Conservation (phyloP, 2,329 filamentous ascomycete genomes). For the Aspergillus alliaceus region DNA sequence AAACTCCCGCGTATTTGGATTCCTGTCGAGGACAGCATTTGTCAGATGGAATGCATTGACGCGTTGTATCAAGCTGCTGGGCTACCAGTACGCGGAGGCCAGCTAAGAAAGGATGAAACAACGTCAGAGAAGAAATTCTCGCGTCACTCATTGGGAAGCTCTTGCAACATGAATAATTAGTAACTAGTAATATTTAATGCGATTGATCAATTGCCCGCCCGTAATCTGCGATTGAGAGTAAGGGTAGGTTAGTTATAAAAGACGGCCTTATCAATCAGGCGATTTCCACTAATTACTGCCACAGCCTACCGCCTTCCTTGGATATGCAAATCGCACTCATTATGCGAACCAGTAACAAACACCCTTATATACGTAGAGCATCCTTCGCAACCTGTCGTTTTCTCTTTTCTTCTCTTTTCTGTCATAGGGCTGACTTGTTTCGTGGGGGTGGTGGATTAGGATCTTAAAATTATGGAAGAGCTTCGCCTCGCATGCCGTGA, state of each 20-base stretch:
- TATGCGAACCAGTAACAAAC: background rate
- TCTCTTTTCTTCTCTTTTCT: background rate
- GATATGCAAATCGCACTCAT: background rate
- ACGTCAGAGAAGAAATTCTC: too few species aligned
- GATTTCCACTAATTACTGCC: too few species aligned
- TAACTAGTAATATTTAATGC: too few species aligned
- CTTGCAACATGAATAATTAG: too few species aligned
- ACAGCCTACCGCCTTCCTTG: background rate
- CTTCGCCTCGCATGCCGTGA: slow-evolving; percentile 28
- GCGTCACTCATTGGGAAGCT: too few species aligned
- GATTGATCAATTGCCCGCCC: too few species aligned
- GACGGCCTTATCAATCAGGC: too few species aligned
- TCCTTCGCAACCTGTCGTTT: background rate
- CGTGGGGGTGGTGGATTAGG: background rate
- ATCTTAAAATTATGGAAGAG: slow-evolving; percentile 23
- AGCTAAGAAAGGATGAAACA: background rate
- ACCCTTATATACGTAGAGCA: background rate
- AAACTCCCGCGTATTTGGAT: background rate
- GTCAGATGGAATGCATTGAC: background rate
- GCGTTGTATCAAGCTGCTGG: background rate
- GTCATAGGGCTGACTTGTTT: background rate
- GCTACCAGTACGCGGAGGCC: background rate
- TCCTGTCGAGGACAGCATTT: background rate
- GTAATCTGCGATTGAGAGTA: too few species aligned
- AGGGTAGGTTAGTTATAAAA: too few species aligned